phyloP scores from a whole-genome alignment of 768 basidiomycete genomes.

The Termitomyces sp. region DNA sequence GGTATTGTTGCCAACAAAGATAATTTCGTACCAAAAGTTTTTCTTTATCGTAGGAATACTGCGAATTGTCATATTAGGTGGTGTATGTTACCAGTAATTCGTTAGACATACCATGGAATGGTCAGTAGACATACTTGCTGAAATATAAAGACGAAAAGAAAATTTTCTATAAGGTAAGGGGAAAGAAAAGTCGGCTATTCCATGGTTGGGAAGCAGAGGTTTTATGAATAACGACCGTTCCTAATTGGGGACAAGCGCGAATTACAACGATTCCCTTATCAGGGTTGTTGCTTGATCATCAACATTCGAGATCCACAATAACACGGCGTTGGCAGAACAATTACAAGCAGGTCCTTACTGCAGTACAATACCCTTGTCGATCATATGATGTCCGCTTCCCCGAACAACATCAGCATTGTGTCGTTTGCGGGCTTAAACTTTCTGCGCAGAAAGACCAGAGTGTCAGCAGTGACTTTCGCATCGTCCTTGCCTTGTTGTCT shows the following conservation, averaged over 20 bases:
- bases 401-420: background rate
- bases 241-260: constrained; percentile 30
- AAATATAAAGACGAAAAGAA: background rate
- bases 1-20: background rate
- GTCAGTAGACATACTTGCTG: constrained; percentile 31
- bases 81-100: background rate
- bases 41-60: constrained; percentile 20
- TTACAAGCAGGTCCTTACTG: background rate
- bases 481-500: background rate
- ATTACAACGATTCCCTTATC: constrained; percentile 30
- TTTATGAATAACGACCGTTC: constrained; percentile 19
- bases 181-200: background rate
- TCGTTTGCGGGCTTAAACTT: background rate
- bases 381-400: constrained; percentile 2
- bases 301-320: background rate
- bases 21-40: constrained; percentile 16
- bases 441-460: background rate
- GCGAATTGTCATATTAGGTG: constrained; percentile 9
- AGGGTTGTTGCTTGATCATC: constrained; percentile 15
- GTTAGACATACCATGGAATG: constrained; percentile 33
- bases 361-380: background rate
- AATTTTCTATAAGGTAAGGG: background rate
- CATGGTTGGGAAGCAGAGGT: constrained; percentile 12
- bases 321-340: constrained; percentile 3
- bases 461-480: background rate